A percentile compares a stretch with the other conserved stretches of the same genome.
Evolutionary conservation across 148 eudicot species (phyloP).

Genomic region (Agrostemma githago): DNA sequence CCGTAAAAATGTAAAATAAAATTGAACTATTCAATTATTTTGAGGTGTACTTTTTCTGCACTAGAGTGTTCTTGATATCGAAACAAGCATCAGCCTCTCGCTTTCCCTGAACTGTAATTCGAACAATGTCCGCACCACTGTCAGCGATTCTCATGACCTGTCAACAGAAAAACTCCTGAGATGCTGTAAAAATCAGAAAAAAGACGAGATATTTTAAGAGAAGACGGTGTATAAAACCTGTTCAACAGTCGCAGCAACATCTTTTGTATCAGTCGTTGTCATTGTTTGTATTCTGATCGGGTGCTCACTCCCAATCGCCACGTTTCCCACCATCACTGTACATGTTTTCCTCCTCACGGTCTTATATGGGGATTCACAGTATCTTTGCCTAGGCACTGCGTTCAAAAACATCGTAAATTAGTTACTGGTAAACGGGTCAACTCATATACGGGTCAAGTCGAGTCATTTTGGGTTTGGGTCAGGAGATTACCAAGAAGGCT

Average conservation of each 20-base stretch:
- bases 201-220: neutral
- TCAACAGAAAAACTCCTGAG: neutral
- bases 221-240: constrained; percentile 41
- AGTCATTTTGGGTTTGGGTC: neutral
- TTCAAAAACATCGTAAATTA: neutral
- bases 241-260: constrained; percentile 82
- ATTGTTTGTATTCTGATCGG: constrained; percentile 94
- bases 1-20: neutral
- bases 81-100: constrained; percentile 98
- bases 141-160: constrained; percentile 97
- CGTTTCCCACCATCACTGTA: constrained; percentile 94
- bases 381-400: constrained; percentile 90
- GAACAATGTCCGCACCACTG: constrained; percentile 89
- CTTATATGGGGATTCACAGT: constrained; percentile 77
- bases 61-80: constrained; percentile 86
- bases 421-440: neutral
- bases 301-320: constrained; percentile 90
- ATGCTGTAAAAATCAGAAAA: neutral
- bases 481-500: constrained; percentile 61
- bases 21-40: neutral
- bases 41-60: constrained; percentile 79
- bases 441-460: too few relatives aligned
- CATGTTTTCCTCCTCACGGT: constrained; percentile 87
- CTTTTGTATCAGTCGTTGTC: constrained; percentile 97
- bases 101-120: constrained; percentile 96